Evolutionary conservation across 2,329 filamentous ascomycete genomes (phyloP), one percentile per base, ranked within the genome.

Genomic region (Sporothrix luriei): DNA sequence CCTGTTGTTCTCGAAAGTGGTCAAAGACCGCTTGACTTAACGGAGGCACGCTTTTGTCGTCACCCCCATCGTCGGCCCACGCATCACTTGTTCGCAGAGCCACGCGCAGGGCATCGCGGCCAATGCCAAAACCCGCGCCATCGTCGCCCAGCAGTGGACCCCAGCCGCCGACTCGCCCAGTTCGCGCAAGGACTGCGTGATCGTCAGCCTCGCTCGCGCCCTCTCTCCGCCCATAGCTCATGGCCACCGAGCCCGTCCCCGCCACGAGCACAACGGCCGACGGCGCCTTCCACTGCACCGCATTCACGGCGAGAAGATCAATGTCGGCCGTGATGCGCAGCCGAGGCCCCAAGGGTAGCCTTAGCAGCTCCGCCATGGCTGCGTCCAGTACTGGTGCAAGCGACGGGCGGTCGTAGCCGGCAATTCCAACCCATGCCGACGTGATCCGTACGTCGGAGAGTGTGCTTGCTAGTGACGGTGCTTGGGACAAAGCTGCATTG

Each of bases 111-210:
- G 77, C 80, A 65, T 77, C 75, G 38, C 78, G 72, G 1, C 81
- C 81, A 16, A 82, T 79, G 1, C 77, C 76, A 71, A 78, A 82
- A 2, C 80, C 81, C 0, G 77, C 78, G 0, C 81, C 81, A 49
- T 83, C 80, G 65, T 83, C 82, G 0, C 81, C 80, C 1, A 83
- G 74, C 5, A 82, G 73, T 69, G 79, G 75, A 3, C 81, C 81
- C 81, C 82, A 83, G 14, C 82, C 82, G 2, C 81, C 81, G 4
- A 76, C 75, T 3, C 81, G 76, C n/a, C 76, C 76, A 1, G 76
- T 75, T 1, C 77, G 76, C 7, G 72, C 54, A 46, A 78, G 76
- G 0, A 68, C 66, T 4, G 66, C 49, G 19, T 73, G 13, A 14
- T 11, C 67, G 48, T 29, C 6, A 10, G 33, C 16, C 1, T 38